Evolutionary conservation across 2,329 filamentous ascomycete species (phyloP).

Genomic region (Epichloe festucae): DNA sequence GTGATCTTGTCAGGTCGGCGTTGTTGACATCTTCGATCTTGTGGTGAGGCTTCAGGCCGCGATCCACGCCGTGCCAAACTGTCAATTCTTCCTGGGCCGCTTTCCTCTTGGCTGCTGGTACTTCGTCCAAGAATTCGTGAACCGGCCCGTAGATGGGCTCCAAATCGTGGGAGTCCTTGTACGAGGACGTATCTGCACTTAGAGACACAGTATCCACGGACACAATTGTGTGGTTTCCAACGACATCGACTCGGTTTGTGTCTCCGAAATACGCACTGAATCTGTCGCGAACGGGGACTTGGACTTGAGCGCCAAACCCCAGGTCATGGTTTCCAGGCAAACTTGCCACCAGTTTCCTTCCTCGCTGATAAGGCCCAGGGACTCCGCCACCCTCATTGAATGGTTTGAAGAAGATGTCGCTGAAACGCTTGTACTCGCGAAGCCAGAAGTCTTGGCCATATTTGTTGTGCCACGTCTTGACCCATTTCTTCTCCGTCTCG

Average conservation of each 20-base stretch:
- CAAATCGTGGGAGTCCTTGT: conserved; percentile 38
- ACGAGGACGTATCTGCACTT: conserved; percentile 51
- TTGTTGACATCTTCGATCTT: conserved; percentile 43
- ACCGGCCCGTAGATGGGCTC: conserved; percentile 61
- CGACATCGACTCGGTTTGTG: conserved; percentile 77
- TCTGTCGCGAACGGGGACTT: conserved; percentile 64
- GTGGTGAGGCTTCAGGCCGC: conserved; percentile 44
- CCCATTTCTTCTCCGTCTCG: conserved; percentile 35
- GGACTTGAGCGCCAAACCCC: conserved; percentile 78
- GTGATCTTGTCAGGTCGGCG: conserved; percentile 20
- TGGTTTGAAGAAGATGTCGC: conserved; percentile 66
- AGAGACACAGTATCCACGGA: conserved; percentile 81
- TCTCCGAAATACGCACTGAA: conserved; percentile 86
- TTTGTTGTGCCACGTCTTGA: conserved; percentile 56
- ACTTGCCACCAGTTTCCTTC: conserved; percentile 68
- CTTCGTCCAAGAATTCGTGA: conserved; percentile 59
- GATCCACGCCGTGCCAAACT: conserved; percentile 46
- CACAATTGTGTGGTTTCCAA: conserved; percentile 92
- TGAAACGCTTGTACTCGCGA: conserved; percentile 73
- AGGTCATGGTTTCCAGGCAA: conserved; percentile 92
- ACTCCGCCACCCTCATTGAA: conserved; percentile 46
- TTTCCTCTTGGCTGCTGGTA: conserved; percentile 51
- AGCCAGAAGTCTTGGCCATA: conserved; percentile 81
- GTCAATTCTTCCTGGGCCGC: conserved; percentile 57
- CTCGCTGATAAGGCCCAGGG: conserved; percentile 46